Base-by-base conservation (phyloP, 2,329 filamentous ascomycete species). In the Macrophomina tecta region DNA sequence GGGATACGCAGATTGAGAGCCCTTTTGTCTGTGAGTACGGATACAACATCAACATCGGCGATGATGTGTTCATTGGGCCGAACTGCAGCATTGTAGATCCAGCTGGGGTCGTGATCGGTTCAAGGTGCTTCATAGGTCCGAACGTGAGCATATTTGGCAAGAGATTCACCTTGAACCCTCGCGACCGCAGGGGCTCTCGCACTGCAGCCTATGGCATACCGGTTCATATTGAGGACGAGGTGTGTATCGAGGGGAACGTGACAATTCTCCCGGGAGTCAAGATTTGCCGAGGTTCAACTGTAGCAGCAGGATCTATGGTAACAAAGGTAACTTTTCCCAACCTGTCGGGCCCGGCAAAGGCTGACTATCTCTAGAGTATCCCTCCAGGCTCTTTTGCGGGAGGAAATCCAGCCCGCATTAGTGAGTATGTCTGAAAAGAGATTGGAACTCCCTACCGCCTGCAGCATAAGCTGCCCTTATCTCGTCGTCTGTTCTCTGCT, bases 11-110 rank as follows among this genome's bases (percentile, higher is more conserved):
- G 52, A 91, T 99, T 30, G 93, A 97, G 74, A 89, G 91, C 2
- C 94, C 94, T 0, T 98, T 99, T 77, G 89, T 86, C 58, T 97
- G 94, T 76, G 93, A 97, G 74, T 97, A 97, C 74, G 95, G 95
- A 1, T 98, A 97, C 81, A 98, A 98, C 77, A 91, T 98, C 73
- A 87, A 87, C 58, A 91, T 98, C 70, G 94, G 92, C 14, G 90
- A 94, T 71, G 90, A 95, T 70, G 92, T 96, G 3, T 87, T 90
- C 65, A 91, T 98, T 71, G 92, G 91, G 23, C 87, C 91, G 65
- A 91, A 92, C 73, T 97, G 93, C 78, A 90, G 89, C 34, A 90
- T 98, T 74, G 88, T 94, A 67, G 95, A 99, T 76, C 45, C 45
- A 14, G 12, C 45, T 9, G 6, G n/a, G 45, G 45, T 48, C 45